These are phyloP conservation scores for Claviceps humidiphila DNA, from an alignment of 2,329 filamentous ascomycete species.

Conservation along the genomic window DNA sequence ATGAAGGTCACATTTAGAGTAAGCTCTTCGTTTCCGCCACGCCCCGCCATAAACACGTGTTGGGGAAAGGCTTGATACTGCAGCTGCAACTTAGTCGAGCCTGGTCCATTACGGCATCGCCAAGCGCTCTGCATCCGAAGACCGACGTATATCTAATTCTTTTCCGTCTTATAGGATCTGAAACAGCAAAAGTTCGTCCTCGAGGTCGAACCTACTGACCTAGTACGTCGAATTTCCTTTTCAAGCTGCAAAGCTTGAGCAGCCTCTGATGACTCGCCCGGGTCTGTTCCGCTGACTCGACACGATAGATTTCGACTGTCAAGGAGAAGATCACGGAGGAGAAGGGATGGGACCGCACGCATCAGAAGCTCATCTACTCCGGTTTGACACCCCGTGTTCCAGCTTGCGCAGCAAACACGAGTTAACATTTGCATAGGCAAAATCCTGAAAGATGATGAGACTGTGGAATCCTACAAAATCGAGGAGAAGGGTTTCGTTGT, in stretches of 20 bases:
- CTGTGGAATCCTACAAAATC: constrained; percentile 92
- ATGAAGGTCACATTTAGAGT: constrained; percentile 61
- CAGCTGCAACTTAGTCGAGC: background rate
- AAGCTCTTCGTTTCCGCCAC: constrained; percentile 13
- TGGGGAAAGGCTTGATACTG: background rate
- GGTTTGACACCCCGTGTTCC: constrained; percentile 40
- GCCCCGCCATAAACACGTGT: background rate
- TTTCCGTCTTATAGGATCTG: constrained; percentile 53
- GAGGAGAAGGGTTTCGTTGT: constrained; percentile 99
- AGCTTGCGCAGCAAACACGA: constrained; percentile 2
- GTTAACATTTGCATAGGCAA: constrained; percentile 56
- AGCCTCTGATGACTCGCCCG: constrained; percentile 5
- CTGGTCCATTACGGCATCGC: background rate
- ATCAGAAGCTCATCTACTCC: constrained; percentile 96
- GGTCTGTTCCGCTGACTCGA: constrained; percentile 6
- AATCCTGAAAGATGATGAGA: constrained; percentile 95
- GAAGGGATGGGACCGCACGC: constrained; percentile 85
- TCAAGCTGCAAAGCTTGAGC: constrained; percentile 9
- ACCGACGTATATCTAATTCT: background rate
- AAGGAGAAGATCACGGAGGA: constrained; percentile 87
- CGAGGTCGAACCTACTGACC: constrained; percentile 85
- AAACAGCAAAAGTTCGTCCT: constrained; percentile 98
- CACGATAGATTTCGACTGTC: constrained; percentile 62
- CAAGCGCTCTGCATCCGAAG: background rate
- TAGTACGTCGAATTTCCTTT: constrained; percentile 47